Conservation (phyloP, 495 filamentous ascomycete genomes). For the Talaromyces liani region DNA sequence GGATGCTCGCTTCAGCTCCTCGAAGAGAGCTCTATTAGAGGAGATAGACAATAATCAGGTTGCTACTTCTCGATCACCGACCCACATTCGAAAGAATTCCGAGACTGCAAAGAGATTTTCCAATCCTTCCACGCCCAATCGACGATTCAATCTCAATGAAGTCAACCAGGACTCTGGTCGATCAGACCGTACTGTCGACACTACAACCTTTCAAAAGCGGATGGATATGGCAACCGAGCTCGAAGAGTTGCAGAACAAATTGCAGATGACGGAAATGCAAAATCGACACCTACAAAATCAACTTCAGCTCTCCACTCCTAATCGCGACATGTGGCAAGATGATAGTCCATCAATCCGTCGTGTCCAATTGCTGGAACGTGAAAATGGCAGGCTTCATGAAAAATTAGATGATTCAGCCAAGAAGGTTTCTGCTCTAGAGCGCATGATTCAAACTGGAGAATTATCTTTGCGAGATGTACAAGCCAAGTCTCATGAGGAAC, state of each 20-base stretch:
- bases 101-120: constrained; percentile 63
- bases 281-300: constrained; percentile 91
- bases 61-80: constrained; percentile 67
- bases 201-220: constrained; percentile 76
- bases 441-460: constrained; percentile 79
- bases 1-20: constrained; percentile 60
- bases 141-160: constrained; percentile 57
- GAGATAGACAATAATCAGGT: constrained; percentile 85
- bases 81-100: constrained; percentile 63
- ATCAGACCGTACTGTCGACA: constrained; percentile 86
- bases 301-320: constrained; percentile 56
- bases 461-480: constrained; percentile 87
- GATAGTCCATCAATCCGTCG: constrained; percentile 79
- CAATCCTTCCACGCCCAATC: constrained; percentile 66
- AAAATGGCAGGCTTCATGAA: constrained; percentile 86
- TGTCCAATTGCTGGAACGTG: constrained; percentile 86
- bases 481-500: constrained; percentile 88
- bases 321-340: constrained; percentile 57
- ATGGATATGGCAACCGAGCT: constrained; percentile 90
- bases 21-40: constrained; percentile 67
- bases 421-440: constrained; percentile 87
- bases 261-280: constrained; percentile 93
- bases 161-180: constrained; percentile 68
- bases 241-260: constrained; percentile 88
- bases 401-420: constrained; percentile 91